phyloP scores from a whole-genome alignment of 352 stramenopile genomes.

The Phytopythium vexans region DNA sequence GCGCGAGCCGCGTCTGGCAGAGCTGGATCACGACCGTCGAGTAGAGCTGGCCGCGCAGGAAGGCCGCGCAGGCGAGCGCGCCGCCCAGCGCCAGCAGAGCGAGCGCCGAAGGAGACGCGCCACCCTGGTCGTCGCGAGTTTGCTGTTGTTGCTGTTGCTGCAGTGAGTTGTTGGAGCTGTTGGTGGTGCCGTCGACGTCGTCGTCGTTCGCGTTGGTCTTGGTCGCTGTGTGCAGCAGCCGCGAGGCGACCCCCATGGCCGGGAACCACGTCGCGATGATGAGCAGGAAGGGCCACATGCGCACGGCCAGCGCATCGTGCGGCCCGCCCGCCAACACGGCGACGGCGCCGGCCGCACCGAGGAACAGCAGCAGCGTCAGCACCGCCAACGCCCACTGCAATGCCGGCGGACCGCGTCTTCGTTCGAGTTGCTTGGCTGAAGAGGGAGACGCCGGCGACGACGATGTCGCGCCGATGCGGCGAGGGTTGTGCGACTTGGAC shows the following conservation, averaged over 20 bases:
- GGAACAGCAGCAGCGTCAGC: neutral
- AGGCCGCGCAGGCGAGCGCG: slow-evolving; percentile 44
- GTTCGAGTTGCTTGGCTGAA: too few relatives aligned
- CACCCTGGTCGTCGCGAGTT: neutral
- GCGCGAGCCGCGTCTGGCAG: slow-evolving; percentile 47
- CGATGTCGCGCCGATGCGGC: too few relatives aligned
- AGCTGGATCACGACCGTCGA: slow-evolving; percentile 60
- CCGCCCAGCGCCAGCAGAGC: slow-evolving; percentile 14
- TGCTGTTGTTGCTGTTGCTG: too few relatives aligned
- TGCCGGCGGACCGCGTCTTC: too few relatives aligned
- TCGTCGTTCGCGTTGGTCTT: slow-evolving; percentile 13
- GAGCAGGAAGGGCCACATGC: slow-evolving; percentile 36
- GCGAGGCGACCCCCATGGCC: slow-evolving; percentile 31
- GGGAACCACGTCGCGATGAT: slow-evolving; percentile 48
- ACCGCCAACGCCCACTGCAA: neutral
- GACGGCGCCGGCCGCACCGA: neutral
- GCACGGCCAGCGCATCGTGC: slow-evolving; percentile 9
- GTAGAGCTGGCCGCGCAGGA: slow-evolving; percentile 71
- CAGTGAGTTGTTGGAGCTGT: neutral
- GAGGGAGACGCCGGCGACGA: neutral
- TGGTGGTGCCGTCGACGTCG: neutral
- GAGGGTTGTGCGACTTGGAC: too few relatives aligned
- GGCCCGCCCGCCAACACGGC: slow-evolving; percentile 1
- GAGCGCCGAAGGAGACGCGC: slow-evolving; percentile 13
- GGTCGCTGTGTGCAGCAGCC: slow-evolving; percentile 37